These are phyloP conservation scores for Drosera capensis DNA, from an alignment of 148 eudicot genomes.

Conservation along the genomic window DNA sequence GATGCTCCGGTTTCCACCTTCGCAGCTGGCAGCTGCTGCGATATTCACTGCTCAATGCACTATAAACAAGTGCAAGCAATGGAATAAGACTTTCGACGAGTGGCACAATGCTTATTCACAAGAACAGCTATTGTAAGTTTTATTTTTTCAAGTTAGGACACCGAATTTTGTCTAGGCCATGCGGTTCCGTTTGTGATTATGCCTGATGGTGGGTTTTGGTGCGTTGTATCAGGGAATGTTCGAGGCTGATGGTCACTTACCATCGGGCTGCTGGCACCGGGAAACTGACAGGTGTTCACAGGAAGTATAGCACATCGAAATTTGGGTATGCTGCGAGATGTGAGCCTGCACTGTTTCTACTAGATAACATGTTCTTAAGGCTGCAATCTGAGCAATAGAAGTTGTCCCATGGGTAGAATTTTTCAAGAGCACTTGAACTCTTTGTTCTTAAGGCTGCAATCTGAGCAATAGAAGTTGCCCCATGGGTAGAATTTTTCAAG, in stretches of 20 bases:
- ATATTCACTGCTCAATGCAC: conserved; percentile 56
- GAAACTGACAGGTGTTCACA: conserved; percentile 60
- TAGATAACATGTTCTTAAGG: conserved; percentile 17
- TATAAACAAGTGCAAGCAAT: conserved; percentile 26
- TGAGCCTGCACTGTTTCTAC: conserved; percentile 57
- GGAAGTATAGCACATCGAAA: conserved; percentile 59
- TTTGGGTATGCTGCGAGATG: conserved; percentile 53
- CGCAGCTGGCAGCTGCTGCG: conserved; percentile 70
- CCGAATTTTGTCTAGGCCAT: not conserved
- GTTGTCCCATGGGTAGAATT: too few relatives aligned
- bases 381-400: too few relatives aligned
- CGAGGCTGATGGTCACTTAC: conserved; percentile 60
- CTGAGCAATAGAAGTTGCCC: conserved; percentile 38
- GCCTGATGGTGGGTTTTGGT: not conserved
- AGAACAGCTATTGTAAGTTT: conserved; percentile 48
- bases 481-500: not conserved
- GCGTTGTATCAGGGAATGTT: conserved; percentile 47
- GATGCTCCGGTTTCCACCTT: conserved; percentile 63
- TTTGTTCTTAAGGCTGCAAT: too few relatives aligned
- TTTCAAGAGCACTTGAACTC: too few relatives aligned
- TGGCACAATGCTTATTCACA: conserved; percentile 45
- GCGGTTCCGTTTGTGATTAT: not conserved
- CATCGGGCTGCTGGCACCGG: conserved; percentile 57
- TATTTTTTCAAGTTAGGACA: not conserved
- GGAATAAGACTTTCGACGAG: conserved; percentile 67